phyloP scores from a whole-genome alignment of 2,329 filamentous ascomycete genomes.

The Botrytis pseudocinerea region DNA sequence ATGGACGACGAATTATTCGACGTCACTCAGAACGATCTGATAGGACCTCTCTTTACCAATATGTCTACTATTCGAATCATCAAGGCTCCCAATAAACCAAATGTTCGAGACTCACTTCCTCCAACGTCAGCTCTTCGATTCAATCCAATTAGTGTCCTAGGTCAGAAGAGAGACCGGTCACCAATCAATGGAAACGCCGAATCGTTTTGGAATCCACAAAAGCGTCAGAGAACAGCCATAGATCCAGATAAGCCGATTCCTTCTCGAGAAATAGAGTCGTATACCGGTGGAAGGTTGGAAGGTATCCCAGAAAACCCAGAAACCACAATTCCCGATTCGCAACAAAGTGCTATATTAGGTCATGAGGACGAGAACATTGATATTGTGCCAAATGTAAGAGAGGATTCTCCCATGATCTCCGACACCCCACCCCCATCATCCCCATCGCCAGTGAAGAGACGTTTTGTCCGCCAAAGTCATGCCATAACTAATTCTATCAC shows the following conservation, averaged over 20 bases:
- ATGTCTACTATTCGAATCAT: slow-evolving; percentile 37
- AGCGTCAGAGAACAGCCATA: slow-evolving; percentile 35
- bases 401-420: slow-evolving; percentile 28
- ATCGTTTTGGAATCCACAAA: slow-evolving; percentile 32
- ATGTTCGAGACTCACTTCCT: slow-evolving; percentile 39
- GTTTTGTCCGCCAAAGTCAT: slow-evolving; percentile 19
- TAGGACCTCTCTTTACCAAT: slow-evolving; percentile 37
- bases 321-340: slow-evolving; percentile 35
- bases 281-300: slow-evolving; percentile 2
- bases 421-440: slow-evolving; percentile 31
- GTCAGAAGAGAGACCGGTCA: slow-evolving; percentile 35
- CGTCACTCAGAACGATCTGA: slow-evolving; percentile 36
- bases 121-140: slow-evolving; percentile 40
- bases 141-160: slow-evolving; percentile 26
- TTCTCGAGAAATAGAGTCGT: slow-evolving; percentile 35
- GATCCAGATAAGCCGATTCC: slow-evolving; percentile 39
- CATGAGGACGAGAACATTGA: slow-evolving; percentile 22
- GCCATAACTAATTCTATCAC: slow-evolving; percentile 29
- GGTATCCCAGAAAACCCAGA: slow-evolving; percentile 19
- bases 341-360: slow-evolving; percentile 29
- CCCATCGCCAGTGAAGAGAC: slow-evolving; percentile 26
- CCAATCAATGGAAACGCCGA: slow-evolving; percentile 25
- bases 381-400: slow-evolving; percentile 33
- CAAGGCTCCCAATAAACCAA: slow-evolving; percentile 34
- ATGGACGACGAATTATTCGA: slow-evolving; percentile 41